Evolutionary conservation across 768 basidiomycete genomes (phyloP).

Genomic region (Pulveroboletus sp.): DNA sequence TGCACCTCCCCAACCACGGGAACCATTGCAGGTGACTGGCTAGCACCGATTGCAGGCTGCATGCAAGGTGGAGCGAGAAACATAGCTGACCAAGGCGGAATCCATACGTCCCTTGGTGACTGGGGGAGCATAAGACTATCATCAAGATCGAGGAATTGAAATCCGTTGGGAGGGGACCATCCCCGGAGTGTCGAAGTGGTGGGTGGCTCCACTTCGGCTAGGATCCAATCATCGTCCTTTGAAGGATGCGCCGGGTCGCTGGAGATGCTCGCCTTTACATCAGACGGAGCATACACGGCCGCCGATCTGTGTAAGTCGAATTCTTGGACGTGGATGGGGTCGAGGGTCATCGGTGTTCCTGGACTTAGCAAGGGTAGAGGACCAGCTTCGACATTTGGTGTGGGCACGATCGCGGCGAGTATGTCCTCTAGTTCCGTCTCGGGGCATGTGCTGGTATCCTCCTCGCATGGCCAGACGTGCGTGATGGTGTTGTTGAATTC

Average conservation of each 20-base stretch:
- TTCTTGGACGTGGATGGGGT: neutral
- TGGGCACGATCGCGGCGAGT: conserved; percentile 8
- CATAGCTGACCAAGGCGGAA: conserved; percentile 6
- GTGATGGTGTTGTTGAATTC: conserved; percentile 24
- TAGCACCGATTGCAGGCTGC: neutral
- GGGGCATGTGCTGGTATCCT: conserved; percentile 1
- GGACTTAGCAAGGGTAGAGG: neutral
- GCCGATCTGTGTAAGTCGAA: neutral
- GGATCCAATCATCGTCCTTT: conserved; percentile 3
- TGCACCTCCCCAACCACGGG: neutral
- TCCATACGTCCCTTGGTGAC: neutral
- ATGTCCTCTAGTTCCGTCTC: conserved; percentile 19
- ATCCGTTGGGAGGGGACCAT: conserved; percentile 26
- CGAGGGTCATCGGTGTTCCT: neutral
- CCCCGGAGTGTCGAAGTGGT: conserved; percentile 15
- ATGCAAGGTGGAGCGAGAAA: neutral
- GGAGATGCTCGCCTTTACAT: neutral
- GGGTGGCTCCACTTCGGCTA: neutral
- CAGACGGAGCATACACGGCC: neutral
- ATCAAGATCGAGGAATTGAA: conserved; percentile 22
- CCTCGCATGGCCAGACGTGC: conserved; percentile 18
- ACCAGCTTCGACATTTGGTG: conserved; percentile 2
- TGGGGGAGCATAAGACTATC: conserved; percentile 12
- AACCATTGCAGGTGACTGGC: neutral
- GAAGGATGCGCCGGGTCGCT: neutral